A percentile compares a stretch with the other conserved stretches of the same genome.
phyloP scores from a whole-genome alignment of 495 filamentous ascomycete species.

The Aspergillus olivimuriae region DNA sequence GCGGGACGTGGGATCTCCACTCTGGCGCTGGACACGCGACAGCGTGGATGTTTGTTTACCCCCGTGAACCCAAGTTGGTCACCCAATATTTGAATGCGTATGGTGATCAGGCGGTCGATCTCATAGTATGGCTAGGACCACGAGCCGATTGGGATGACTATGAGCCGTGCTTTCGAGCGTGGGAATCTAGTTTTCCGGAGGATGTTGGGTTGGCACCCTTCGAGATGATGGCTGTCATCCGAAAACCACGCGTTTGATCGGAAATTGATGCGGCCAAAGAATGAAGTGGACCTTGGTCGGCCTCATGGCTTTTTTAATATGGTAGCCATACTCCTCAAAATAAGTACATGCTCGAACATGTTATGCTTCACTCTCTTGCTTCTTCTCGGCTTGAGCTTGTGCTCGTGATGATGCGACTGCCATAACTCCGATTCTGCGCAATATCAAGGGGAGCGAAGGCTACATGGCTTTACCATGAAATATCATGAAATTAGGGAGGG shows the following conservation, averaged over 20 bases:
- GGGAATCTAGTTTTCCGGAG: conserved; percentile 17
- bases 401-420: too few species aligned
- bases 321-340: too few species aligned
- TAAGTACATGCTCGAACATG: too few species aligned
- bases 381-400: too few species aligned
- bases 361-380: too few species aligned
- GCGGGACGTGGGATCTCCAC: conserved; percentile 36
- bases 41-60: conserved; percentile 53
- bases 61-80: conserved; percentile 41
- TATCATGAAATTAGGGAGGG: too few species aligned
- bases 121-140: conserved; percentile 48
- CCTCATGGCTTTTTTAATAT: too few species aligned
- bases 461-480: too few species aligned
- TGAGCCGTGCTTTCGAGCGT: conserved; percentile 20
- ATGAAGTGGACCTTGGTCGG: too few species aligned
- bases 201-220: conserved; percentile 26
- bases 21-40: conserved; percentile 26
- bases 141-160: conserved; percentile 42
- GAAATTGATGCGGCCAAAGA: too few species aligned
- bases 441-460: too few species aligned
- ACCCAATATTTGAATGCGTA: conserved; percentile 34
- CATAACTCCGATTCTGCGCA: too few species aligned
- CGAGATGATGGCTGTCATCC: conserved; percentile 25
- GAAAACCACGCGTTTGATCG: not conserved
- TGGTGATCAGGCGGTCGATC: conserved; percentile 17